Conservation (phyloP, 192 early-diverging fungal genomes). For the Dispira simplex region DNA sequence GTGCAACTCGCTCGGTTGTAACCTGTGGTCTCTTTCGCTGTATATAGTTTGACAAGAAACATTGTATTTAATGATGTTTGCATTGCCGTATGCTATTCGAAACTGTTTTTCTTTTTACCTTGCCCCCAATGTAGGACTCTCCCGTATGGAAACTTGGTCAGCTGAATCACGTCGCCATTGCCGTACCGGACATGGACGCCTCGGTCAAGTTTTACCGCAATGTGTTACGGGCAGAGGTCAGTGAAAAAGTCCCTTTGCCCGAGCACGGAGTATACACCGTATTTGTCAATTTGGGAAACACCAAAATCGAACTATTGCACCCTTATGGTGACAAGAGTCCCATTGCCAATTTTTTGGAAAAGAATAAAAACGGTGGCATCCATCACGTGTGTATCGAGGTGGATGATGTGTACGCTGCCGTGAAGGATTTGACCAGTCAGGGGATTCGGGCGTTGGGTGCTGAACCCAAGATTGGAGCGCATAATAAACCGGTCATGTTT, state of each 20-base stretch:
- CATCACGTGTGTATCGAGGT: slow-evolving; percentile 76
- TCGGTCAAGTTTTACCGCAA: slow-evolving; percentile 51
- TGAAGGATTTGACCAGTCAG: slow-evolving; percentile 43
- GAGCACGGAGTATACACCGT: slow-evolving; percentile 80
- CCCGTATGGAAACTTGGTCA: slow-evolving; percentile 52
- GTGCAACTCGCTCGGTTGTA: too few relatives aligned
- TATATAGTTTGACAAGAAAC: too few relatives aligned
- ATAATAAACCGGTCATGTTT: slow-evolving; percentile 63
- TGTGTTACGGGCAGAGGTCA: slow-evolving; percentile 52
- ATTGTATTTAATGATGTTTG: too few relatives aligned
- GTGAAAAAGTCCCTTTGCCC: slow-evolving; percentile 48
- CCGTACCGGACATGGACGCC: slow-evolving; percentile 57
- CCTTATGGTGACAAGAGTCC: slow-evolving; percentile 60
- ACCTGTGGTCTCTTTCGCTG: too few relatives aligned
- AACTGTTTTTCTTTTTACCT: neutral
- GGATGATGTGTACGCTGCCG: slow-evolving; percentile 45
- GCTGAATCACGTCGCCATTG: slow-evolving; percentile 74
- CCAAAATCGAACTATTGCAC: slow-evolving; percentile 70
- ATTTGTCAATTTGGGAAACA: slow-evolving; percentile 73
- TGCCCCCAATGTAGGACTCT: slow-evolving; percentile 13
- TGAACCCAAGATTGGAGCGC: slow-evolving; percentile 70
- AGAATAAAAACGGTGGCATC: slow-evolving; percentile 67
- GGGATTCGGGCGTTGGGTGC: slow-evolving; percentile 46
- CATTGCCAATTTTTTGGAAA: slow-evolving; percentile 59
- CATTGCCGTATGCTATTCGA: too few relatives aligned